Percentiles rank a stretch among this genome's conserved stretches.
Evolutionary conservation across 805 yeast species (phyloP).

Genomic region (Pichia manshurica): DNA sequence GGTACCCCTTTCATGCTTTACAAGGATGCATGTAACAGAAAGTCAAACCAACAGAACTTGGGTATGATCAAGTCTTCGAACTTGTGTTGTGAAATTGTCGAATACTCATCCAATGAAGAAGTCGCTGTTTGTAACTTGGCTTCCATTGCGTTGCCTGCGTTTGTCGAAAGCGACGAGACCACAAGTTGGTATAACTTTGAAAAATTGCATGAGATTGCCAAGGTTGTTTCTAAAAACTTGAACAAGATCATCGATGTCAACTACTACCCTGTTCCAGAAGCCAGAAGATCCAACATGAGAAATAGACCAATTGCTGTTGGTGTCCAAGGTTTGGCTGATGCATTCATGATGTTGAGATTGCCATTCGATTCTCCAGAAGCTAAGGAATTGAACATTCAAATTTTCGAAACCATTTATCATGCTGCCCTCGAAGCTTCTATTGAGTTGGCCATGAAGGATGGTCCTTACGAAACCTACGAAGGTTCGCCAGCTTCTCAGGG

Average conservation of each 20-base stretch:
- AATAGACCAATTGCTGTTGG: slow-evolving; percentile 60
- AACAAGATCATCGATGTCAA: slow-evolving; percentile 53
- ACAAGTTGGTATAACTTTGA: slow-evolving; percentile 48
- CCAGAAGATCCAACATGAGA: slow-evolving; percentile 47
- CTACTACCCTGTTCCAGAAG: slow-evolving; percentile 52
- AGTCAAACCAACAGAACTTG: slow-evolving; percentile 55
- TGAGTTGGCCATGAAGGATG: slow-evolving; percentile 48
- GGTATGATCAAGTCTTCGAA: slow-evolving; percentile 57
- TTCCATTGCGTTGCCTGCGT: slow-evolving; percentile 53
- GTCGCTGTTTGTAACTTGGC: slow-evolving; percentile 60
- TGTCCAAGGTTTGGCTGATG: slow-evolving; percentile 59
- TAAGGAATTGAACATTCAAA: slow-evolving; percentile 49
- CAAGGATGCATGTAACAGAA: slow-evolving; percentile 56
- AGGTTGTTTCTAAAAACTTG: slow-evolving; percentile 50
- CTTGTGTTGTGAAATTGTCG: slow-evolving; percentile 60
- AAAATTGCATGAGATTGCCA: slow-evolving; percentile 48
- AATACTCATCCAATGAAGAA: slow-evolving; percentile 52
- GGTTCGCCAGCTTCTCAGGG: slow-evolving; percentile 61
- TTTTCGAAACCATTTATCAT: slow-evolving; percentile 57
- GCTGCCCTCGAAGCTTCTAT: slow-evolving; percentile 52
- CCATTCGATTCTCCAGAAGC: slow-evolving; percentile 57
- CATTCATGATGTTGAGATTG: slow-evolving; percentile 49
- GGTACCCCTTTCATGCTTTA: slow-evolving; percentile 62
- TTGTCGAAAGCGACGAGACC: slow-evolving; percentile 40
- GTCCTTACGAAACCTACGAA: slow-evolving; percentile 44